A percentile compares a stretch with the other conserved stretches of the same genome.
Evolutionary conservation across 805 yeast genomes (phyloP).

Genomic region (Teunomyces lycoperdinae): DNA sequence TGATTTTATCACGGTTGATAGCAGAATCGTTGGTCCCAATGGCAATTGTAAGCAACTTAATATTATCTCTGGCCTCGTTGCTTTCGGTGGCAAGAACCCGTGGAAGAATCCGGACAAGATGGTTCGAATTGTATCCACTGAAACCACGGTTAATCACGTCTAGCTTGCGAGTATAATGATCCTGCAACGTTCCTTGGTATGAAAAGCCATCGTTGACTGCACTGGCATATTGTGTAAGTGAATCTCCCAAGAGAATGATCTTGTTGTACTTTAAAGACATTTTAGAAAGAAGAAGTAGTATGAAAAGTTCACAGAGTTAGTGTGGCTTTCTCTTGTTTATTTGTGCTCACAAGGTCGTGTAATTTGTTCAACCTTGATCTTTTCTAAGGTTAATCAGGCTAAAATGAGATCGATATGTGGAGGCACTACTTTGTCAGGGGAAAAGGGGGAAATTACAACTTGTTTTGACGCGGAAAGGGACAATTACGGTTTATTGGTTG

Average conservation of each 20-base stretch:
- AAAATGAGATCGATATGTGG: too few relatives aligned
- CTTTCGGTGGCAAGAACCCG: constrained; percentile 45
- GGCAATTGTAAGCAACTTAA: constrained; percentile 56
- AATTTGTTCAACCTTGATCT: too few relatives aligned
- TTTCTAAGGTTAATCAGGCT: too few relatives aligned
- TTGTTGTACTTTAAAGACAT: constrained; percentile 26
- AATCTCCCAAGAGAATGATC: constrained; percentile 67
- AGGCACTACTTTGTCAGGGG: too few relatives aligned
- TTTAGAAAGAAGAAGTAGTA: neutral
- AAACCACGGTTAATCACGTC: constrained; percentile 76
- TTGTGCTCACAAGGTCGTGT: neutral
- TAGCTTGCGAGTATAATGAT: constrained; percentile 54
- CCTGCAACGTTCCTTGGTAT: constrained; percentile 49
- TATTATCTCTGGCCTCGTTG: constrained; percentile 14
- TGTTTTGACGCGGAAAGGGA: too few relatives aligned
- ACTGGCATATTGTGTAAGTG: constrained; percentile 58
- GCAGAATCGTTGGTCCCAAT: constrained; percentile 77
- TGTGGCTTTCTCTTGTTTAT: neutral
- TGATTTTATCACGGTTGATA: constrained; percentile 8
- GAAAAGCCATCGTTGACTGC: constrained; percentile 40
- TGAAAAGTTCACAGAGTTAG: neutral
- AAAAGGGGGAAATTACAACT: too few relatives aligned
- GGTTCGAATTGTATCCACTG: constrained; percentile 70
- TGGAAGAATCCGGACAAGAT: constrained; percentile 42
- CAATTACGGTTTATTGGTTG: too few relatives aligned